Base-by-base conservation (phyloP, 495 filamentous ascomycete genomes). In the Sphaerosporella brunnea region DNA sequence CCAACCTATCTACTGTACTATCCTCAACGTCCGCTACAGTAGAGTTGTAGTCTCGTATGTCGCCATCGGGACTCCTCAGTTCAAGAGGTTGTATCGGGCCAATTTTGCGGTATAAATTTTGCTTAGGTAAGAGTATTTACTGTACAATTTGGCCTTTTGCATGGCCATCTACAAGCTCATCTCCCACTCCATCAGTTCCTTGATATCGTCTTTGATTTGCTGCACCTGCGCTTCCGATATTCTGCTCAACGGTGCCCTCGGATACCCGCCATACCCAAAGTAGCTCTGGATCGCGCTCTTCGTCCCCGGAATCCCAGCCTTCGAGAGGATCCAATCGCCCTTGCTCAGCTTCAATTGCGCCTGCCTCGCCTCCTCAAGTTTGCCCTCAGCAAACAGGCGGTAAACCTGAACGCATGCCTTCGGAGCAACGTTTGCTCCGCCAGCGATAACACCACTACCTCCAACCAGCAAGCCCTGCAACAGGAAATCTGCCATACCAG, bases 401-500 rank as follows among this genome's bases (percentile, higher is more conserved):
- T 84, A 90, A n/a, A 93, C 75, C 54, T 74, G 73, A 25, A 84
- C 82, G 58, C 80, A 88, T 10, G 79, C 68, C 61, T 83, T 83
- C 16, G 84, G 84, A 58, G 84, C 72, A 23, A 93, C 84, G 55
- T 93, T 93, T 18, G 84, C 84, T 13, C 82, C 81, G 23, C 84
- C 84, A 20, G 81, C 84, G 52, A 92, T 84, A 60, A 88, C 85
- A 24, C 84, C 84, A 36, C 74, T 79, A 5, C 84, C 84, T 11
- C 84, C 84, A 15, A 76, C 80, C 28, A 77, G 74, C 1, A 86
- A 68, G 3, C 84, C 88, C 65, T 92, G 84, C 32, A 82, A 69
- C 1, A 80, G 78, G 66, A 92, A 90, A 62, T 93, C 84, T 47
- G 82, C 84, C 63, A 92, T 81, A 44, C 84, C 84, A 30, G 84